Conservation (phyloP, 176 grass and related monocot genomes). For the Oryza longistaminata region DNA sequence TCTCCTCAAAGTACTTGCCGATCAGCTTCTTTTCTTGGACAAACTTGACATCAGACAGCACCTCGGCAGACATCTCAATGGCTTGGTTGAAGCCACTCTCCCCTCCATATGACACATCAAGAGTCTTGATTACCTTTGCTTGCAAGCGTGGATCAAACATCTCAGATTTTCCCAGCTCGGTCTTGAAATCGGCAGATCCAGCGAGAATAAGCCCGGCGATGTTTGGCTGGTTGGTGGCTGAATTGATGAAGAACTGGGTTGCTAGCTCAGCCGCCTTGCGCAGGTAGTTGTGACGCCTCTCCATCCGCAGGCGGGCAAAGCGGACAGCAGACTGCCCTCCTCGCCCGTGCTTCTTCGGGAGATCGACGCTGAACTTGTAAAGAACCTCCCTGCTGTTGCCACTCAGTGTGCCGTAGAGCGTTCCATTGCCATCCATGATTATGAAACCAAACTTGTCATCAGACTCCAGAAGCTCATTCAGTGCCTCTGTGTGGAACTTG, state of each 20-base stretch:
- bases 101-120: slow-evolving; percentile 64
- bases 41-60: slow-evolving; percentile 60
- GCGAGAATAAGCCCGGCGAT: slow-evolving; percentile 61
- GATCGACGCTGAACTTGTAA: slow-evolving; percentile 61
- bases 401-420: slow-evolving; percentile 59
- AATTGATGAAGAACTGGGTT: slow-evolving; percentile 59
- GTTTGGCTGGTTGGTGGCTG: slow-evolving; percentile 60
- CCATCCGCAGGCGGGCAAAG: slow-evolving; percentile 62
- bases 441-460: slow-evolving; percentile 65
- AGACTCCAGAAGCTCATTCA: slow-evolving; percentile 62
- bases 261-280: slow-evolving; percentile 62
- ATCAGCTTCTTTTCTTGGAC: slow-evolving; percentile 74
- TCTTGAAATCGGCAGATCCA: slow-evolving; percentile 70
- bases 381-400: slow-evolving; percentile 59
- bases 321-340: slow-evolving; percentile 69
- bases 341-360: slow-evolving; percentile 62
- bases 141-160: slow-evolving; percentile 67
- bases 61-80: slow-evolving; percentile 58
- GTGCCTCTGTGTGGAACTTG: slow-evolving; percentile 67
- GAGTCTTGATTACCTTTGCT: slow-evolving; percentile 52
- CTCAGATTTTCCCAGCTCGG: slow-evolving; percentile 57
- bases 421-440: slow-evolving; percentile 60
- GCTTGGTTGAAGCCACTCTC: slow-evolving; percentile 72
- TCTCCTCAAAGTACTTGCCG: slow-evolving; percentile 71
- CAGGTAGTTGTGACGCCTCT: slow-evolving; percentile 69